Evolutionary conservation across 2,329 filamentous ascomycete species (phyloP).

Genomic region (Venturia effusa): DNA sequence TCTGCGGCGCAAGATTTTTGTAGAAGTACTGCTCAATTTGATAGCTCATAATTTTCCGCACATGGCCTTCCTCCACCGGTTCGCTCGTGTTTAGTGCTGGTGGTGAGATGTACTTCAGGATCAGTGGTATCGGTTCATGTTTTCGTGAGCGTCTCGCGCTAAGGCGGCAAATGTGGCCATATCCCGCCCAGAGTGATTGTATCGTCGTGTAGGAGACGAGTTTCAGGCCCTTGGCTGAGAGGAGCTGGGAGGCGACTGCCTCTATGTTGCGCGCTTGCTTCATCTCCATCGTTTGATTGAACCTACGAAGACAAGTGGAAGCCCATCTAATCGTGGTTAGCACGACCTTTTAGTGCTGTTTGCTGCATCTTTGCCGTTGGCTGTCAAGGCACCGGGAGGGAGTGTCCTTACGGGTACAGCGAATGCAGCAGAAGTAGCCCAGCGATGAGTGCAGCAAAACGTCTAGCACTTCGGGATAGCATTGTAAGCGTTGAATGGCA

Average conservation of each 20-base stretch:
- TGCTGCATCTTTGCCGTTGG: not conserved
- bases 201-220: constrained; percentile 21
- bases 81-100: constrained; percentile 28
- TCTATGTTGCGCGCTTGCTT: not conserved
- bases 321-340: not conserved
- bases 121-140: constrained; percentile 27
- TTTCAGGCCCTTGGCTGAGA: constrained; percentile 18
- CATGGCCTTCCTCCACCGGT: constrained; percentile 43
- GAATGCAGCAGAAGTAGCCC: not conserved
- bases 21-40: constrained; percentile 59
- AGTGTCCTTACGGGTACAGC: not conserved
- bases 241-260: constrained; percentile 20
- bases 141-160: constrained; percentile 25
- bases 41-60: constrained; percentile 57
- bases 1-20: constrained; percentile 38
- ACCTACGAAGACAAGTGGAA: not conserved
- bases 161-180: constrained; percentile 45
- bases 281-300: not conserved
- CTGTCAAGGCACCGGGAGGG: not conserved
- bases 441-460: too few relatives aligned
- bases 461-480: too few relatives aligned
- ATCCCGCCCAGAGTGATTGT: constrained; percentile 38
- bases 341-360: not conserved
- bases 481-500: too few relatives aligned
- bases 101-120: constrained; percentile 52